Base-by-base conservation (phyloP, 106 monocot genomes). In the Dioscorea dumetorum region DNA sequence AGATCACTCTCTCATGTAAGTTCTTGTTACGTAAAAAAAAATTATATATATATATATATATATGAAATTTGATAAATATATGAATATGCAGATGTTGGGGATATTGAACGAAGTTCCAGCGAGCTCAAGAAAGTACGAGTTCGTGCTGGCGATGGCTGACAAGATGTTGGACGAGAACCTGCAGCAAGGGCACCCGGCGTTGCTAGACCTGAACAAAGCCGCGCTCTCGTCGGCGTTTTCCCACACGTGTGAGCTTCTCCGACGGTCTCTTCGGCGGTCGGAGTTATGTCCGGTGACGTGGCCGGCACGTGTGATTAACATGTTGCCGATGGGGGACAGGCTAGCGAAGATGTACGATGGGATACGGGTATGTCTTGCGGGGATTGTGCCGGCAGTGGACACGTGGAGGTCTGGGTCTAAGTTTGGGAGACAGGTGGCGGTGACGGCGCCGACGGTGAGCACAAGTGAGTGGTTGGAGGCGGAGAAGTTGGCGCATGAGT, bases 1-100 rank as follows among this genome's bases (percentile, higher is more conserved):
- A 77, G 85, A 60, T 71, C 85, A 57, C 85, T 85, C 12, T 74
- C 81, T 24, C 85, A 81, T 60, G 85, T 85, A 78, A 67, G 74
- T 50, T 50, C 6, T 28, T 28, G 28, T 28, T 28, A 1, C 28
- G n/a, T n/a, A n/a, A n/a, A n/a, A n/a, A n/a, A n/a, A n/a, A n/a
- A n/a, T n/a, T 28, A 28, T 28, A 28, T 28, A 28, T 28, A 28
- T 28, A 28, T 28, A 28, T 28, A 20, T 8, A 58, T 19, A 20
- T 58, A 16, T 20, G 12, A n/a, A n/a, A n/a, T n/a, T n/a, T n/a
- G n/a, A n/a, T n/a, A 8, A 4, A 20, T n/a, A 18, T 58, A 8
- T 20, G 58, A 19, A 7, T 11, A 1, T 59, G n/a, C 70, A 87
- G 80, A 70, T 77, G 9, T 67, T 87, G 2, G 56, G 49, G 22